Evolutionary conservation across 805 yeast genomes (phyloP).

Genomic region (Candida montana): DNA sequence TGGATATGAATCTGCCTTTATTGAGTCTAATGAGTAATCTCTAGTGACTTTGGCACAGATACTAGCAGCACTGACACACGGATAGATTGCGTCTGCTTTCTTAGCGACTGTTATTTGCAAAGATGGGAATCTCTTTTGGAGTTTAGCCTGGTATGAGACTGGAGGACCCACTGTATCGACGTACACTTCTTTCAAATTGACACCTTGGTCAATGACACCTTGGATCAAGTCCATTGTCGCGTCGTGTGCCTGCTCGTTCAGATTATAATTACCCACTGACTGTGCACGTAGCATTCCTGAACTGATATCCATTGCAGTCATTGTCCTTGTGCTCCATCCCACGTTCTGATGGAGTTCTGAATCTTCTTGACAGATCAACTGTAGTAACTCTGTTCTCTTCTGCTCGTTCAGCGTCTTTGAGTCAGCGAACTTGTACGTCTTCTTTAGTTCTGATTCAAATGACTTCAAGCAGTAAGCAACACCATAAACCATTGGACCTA

Average conservation of each 20-base stretch:
- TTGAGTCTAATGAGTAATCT: conserved; percentile 51
- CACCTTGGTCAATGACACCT: conserved; percentile 55
- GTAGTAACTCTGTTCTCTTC: conserved; percentile 57
- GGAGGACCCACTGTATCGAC: conserved; percentile 99
- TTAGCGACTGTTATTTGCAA: conserved; percentile 78
- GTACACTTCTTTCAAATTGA: conserved; percentile 64
- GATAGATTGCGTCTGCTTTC: conserved; percentile 90
- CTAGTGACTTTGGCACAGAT: conserved; percentile 96
- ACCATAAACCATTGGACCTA: conserved; percentile 98
- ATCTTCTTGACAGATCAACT: conserved; percentile 43
- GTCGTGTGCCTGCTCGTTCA: conserved; percentile 96
- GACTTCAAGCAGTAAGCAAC: conserved; percentile 65
- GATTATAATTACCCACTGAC: conserved; percentile 46
- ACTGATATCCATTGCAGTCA: conserved; percentile 84
- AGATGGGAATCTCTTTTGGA: conserved; percentile 62
- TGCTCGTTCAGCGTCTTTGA: conserved; percentile 80
- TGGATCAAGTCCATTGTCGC: conserved; percentile 79
- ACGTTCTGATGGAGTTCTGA: conserved; percentile 48
- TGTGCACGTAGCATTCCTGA: conserved; percentile 78
- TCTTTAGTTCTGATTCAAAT: conserved; percentile 42
- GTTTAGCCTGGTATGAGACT: conserved; percentile 68
- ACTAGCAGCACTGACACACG: conserved; percentile 91
- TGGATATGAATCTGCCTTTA: conserved; percentile 26
- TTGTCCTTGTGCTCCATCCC: conserved; percentile 84
- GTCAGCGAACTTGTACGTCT: conserved; percentile 81